Percentiles rank a stretch among this genome's conserved stretches.
Conservation (phyloP, 345 rosid genomes). For the Syzygium grande region DNA sequence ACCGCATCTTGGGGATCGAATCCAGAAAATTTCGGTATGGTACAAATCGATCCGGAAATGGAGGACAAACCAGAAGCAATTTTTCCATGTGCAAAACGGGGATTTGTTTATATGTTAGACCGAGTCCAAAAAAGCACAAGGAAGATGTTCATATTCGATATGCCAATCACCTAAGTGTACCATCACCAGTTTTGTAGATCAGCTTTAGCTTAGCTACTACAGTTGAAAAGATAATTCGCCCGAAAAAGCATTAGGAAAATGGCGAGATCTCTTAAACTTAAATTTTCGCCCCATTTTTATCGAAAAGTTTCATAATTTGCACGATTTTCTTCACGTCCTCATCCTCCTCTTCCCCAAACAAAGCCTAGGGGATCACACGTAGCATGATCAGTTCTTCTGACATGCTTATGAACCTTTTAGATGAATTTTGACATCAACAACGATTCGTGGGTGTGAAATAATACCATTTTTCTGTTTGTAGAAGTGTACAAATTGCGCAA, state of each 20-base stretch:
- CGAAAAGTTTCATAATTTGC: background rate
- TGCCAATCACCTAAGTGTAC: fast-evolving
- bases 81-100: background rate
- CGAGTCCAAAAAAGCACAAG: background rate
- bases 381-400: background rate
- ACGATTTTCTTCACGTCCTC: background rate
- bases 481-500: background rate
- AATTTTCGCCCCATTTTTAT: background rate
- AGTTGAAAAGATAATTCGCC: too few relatives aligned
- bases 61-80: background rate
- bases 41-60: background rate
- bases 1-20: background rate
- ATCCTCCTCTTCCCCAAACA: background rate
- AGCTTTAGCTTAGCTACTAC: too few relatives aligned
- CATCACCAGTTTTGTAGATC: background rate
- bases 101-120: background rate
- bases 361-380: background rate
- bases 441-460: background rate
- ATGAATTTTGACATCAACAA: background rate
- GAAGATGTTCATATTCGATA: background rate
- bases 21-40: background rate
- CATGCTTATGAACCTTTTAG: background rate
- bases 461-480: background rate
- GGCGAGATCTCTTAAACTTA: too few relatives aligned
- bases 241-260: too few relatives aligned